Percentiles rank a stretch among this genome's conserved stretches.
Evolutionary conservation across 2,329 filamentous ascomycete species (phyloP).

Genomic region (Monosporascus sp.): DNA sequence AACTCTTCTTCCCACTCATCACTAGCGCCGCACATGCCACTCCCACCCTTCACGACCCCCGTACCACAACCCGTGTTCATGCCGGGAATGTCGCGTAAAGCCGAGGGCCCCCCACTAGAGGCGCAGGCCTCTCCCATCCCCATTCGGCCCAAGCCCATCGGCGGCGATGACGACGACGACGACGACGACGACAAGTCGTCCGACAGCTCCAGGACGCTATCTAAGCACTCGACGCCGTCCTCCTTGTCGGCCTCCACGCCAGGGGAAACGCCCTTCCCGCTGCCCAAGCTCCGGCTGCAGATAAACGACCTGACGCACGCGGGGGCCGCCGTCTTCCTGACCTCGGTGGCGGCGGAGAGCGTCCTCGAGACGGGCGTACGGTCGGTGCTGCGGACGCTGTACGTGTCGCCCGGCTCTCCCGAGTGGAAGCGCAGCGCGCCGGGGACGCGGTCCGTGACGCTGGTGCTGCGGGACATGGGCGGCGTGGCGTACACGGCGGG

Average conservation of each 20-base stretch:
- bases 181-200: background rate
- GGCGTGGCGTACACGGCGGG: constrained; percentile 90
- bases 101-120: constrained; percentile 11
- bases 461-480: constrained; percentile 71
- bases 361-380: constrained; percentile 59
- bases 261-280: constrained; percentile 27
- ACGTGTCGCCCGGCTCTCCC: constrained; percentile 42
- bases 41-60: constrained; percentile 27
- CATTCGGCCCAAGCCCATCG: constrained; percentile 3
- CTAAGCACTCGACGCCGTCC: background rate
- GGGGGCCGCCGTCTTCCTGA: constrained; percentile 63
- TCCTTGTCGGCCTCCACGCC: constrained; percentile 1
- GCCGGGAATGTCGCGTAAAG: constrained; percentile 24
- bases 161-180: background rate
- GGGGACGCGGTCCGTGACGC: constrained; percentile 77
- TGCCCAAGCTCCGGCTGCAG: constrained; percentile 55
- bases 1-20: background rate
- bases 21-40: constrained; percentile 16
- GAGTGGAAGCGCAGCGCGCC: constrained; percentile 33
- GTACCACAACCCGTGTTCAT: constrained; percentile 28
- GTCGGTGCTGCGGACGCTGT: constrained; percentile 69
- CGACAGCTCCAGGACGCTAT: background rate
- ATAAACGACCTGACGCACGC: constrained; percentile 53
- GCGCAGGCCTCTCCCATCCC: constrained; percentile 14
- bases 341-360: constrained; percentile 54